Evolutionary conservation across 441 rosid species (phyloP).

Genomic region (Lepidium campestre): DNA sequence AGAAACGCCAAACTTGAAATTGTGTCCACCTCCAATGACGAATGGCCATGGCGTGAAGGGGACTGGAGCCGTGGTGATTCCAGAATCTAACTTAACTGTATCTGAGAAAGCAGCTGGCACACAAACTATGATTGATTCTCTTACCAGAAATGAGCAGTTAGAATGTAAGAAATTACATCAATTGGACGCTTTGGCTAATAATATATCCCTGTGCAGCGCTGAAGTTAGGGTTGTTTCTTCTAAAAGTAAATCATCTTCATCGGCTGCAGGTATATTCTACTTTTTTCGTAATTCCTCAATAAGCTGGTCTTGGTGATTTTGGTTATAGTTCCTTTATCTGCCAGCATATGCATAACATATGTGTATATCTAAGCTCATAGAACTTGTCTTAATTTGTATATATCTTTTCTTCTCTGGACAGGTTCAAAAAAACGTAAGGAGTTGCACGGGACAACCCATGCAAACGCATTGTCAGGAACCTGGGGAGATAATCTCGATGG

Average conservation of each 20-base stretch:
- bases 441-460: constrained; percentile 63
- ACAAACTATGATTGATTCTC: constrained; percentile 54
- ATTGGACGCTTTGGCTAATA: constrained; percentile 50
- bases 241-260: constrained; percentile 39
- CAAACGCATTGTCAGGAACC: constrained; percentile 64
- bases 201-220: constrained; percentile 41
- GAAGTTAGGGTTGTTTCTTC: constrained; percentile 21
- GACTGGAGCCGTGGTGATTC: constrained; percentile 54
- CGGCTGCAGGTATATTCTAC: constrained; percentile 52
- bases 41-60: constrained; percentile 34
- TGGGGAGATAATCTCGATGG: constrained; percentile 64
- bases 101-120: constrained; percentile 35
- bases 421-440: constrained; percentile 95
- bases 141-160: constrained; percentile 41
- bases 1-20: constrained; percentile 33
- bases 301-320: neutral
- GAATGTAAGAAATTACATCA: constrained; percentile 66
- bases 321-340: neutral
- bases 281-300: neutral
- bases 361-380: neutral
- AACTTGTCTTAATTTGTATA: neutral
- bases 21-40: constrained; percentile 29
- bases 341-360: neutral
- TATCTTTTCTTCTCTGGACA: constrained; percentile 25
- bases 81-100: constrained; percentile 54